Conservation (phyloP, 2,329 filamentous ascomycete species). For the Dissoconium aciculare region DNA sequence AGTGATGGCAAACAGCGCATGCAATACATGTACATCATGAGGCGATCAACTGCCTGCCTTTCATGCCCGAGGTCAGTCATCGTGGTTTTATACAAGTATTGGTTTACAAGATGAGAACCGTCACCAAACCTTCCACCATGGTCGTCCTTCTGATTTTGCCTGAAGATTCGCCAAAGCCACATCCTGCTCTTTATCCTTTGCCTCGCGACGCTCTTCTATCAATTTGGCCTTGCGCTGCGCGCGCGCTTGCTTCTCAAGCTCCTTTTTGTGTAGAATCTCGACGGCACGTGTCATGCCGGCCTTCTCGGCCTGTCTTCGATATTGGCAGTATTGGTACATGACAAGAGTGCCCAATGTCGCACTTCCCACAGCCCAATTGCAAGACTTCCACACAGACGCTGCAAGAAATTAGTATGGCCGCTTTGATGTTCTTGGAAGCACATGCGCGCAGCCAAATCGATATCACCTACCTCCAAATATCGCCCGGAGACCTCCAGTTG, state of each 20-base stretch:
- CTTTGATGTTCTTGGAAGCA: neutral
- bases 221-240: conserved; percentile 30
- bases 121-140: conserved; percentile 27
- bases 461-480: conserved; percentile 53
- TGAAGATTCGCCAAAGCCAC: conserved; percentile 20
- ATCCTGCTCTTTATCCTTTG: conserved; percentile 31
- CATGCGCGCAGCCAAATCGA: neutral
- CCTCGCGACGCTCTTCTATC: conserved; percentile 27
- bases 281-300: conserved; percentile 74
- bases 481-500: conserved; percentile 56
- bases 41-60: no score
- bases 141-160: conserved; percentile 13
- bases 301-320: conserved; percentile 56
- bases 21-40: no score
- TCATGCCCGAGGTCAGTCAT: no score
- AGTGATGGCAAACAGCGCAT: no score
- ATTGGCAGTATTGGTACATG: conserved; percentile 75
- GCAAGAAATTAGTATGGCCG: conserved; percentile 12
- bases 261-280: conserved; percentile 63
- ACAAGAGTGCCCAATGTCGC: conserved; percentile 56
- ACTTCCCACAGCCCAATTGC: conserved; percentile 72
- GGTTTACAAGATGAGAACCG: no score
- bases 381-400: conserved; percentile 50
- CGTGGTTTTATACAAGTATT: no score
- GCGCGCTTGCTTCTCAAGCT: conserved; percentile 43